Evolutionary conservation across 2,329 filamentous ascomycete genomes (phyloP), one percentile per base, ranked within the genome.

Genomic region (Diplodia mutila): DNA sequence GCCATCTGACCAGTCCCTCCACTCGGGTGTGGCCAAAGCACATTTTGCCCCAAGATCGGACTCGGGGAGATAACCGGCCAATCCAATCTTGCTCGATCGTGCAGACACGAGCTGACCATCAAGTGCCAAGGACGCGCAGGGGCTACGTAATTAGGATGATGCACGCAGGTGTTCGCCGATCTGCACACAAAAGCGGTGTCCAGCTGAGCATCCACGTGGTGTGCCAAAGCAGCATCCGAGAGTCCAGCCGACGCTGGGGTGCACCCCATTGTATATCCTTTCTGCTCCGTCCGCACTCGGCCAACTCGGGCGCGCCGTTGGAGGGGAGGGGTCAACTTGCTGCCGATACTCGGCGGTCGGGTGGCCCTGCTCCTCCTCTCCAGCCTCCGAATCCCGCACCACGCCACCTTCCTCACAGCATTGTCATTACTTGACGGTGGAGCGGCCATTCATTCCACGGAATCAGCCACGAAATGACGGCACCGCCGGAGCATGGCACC

Each of bases 1-100:
- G 12, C 39, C 21, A 14, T 25, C 23, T 42, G 34, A 27, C 34
- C 55, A 12, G 5, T 48, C 23, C n/a, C 57, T 18, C 57, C 39
- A 14, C 39, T 48, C 54, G 23, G 11, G 34, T 11, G 37, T 27
- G 23, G 18, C 21, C 54, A 37, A 55, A 7, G 39, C 57, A 48
- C 57, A 8, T n/a, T 4, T 42, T 18, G n/a, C n/a, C 39, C n/a
- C 8, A 27, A 9, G 29, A 63, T 34, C 46, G 42, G 57, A 61
- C 21, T 25, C 57, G 57, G 59, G 16, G 18, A 63, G 59, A 63
- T 63, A 37, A 21, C 59, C 39, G 57, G 39, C 21, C 27, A 29
- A 49, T 49, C 23, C 39, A 16, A 61, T 27, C 54, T 42, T 59
- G 54, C 37, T 23, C 54, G 37, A 59, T 59, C 39, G 39, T 18